phyloP scores from a whole-genome alignment of 225 moss, liverwort and hornwort species.

The Straminergon stramineum region DNA sequence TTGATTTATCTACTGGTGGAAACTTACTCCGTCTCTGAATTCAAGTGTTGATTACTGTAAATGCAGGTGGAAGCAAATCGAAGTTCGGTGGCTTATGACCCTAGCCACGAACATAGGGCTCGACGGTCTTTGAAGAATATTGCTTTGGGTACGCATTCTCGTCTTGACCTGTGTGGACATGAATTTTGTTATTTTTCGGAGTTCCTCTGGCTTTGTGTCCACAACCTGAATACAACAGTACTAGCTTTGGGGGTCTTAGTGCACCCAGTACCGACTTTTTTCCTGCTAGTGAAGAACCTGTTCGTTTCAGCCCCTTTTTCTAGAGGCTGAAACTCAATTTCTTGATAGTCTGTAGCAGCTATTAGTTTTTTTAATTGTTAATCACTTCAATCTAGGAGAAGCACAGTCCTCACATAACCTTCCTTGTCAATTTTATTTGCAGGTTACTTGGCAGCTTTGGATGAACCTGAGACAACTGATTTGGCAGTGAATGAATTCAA shows the following conservation, averaged over 20 bases:
- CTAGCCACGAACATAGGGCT: constrained; percentile 62
- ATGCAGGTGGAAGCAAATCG: constrained; percentile 60
- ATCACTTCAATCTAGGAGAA: neutral
- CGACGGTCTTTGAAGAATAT: constrained; percentile 72
- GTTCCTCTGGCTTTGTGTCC: neutral
- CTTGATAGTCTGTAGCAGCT: neutral
- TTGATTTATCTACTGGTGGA: neutral
- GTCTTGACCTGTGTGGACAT: neutral
- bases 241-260: neutral
- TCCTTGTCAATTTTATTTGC: neutral
- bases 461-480: constrained; percentile 51
- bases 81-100: constrained; percentile 68
- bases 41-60: neutral
- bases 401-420: neutral
- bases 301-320: neutral
- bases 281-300: neutral
- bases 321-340: neutral
- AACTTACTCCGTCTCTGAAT: neutral
- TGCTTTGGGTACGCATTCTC: constrained; percentile 35
- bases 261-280: neutral
- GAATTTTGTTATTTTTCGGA: neutral
- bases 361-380: neutral
- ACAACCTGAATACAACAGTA: neutral
- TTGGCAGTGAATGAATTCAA: constrained; percentile 55
- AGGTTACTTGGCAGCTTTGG: constrained; percentile 66